A percentile compares a stretch with the other conserved stretches of the same genome.
Evolutionary conservation across 129 eudicot genomes (phyloP).

Genomic region (Flaveria linearis): DNA sequence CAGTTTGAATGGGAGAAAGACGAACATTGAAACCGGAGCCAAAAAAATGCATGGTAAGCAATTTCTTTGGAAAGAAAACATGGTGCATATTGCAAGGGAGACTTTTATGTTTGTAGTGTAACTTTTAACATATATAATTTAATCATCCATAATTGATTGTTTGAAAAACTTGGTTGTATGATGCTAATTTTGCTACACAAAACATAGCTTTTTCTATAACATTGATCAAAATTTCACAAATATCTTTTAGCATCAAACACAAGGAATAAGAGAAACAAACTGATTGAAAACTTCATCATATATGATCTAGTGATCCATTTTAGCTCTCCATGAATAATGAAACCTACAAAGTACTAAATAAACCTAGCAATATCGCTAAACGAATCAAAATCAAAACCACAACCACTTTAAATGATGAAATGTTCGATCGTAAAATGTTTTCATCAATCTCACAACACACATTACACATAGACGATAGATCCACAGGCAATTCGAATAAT

Average conservation of each 20-base stretch:
- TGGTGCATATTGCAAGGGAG: neutral
- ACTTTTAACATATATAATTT: neutral
- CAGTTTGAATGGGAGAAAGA: too few relatives aligned
- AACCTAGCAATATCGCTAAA: neutral
- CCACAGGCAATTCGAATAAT: too few relatives aligned
- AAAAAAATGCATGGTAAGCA: neutral
- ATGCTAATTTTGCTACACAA: neutral
- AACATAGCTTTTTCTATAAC: neutral
- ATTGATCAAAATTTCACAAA: neutral
- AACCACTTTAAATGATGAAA: neutral
- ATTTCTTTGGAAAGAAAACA: neutral
- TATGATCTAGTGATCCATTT: constrained; percentile 3
- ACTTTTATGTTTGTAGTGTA: neutral
- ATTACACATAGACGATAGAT: too few relatives aligned
- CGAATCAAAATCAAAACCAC: neutral
- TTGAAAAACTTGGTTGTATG: neutral
- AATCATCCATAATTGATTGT: neutral
- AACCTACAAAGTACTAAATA: neutral
- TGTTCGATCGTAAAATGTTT: too few relatives aligned
- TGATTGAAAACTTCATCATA: neutral
- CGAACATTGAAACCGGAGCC: too few relatives aligned
- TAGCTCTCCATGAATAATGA: neutral
- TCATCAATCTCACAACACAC: neutral
- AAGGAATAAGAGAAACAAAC: neutral
- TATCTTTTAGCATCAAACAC: neutral